Base-by-base conservation (phyloP, 2,329 filamentous ascomycete species). In the Aspergillus melleus region DNA sequence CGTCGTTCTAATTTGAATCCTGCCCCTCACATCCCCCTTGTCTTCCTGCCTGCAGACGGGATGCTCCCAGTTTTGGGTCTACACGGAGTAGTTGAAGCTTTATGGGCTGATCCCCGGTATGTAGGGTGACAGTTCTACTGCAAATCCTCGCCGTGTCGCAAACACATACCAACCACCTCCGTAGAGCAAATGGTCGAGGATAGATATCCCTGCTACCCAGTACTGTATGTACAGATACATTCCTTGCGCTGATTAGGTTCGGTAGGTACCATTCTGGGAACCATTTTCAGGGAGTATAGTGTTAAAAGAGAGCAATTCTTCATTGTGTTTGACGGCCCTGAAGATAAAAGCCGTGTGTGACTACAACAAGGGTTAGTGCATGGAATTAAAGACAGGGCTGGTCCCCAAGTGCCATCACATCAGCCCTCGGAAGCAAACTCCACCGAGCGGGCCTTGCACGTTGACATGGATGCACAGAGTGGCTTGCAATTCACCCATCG, bases 381-480 rank as follows among this genome's bases (percentile, higher is more conserved):
- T 24, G 46, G 19, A n/a, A 42, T 42, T 42, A 42, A 42, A 42
- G 36, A 42, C 36, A 42, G 36, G 36, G 36, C 36, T 42, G 36
- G 36, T 47, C 44, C 44, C 29, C 30, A 52, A 53, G 49, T 58
- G 54, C 47, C 54, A 52, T 53, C 51, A 14, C 52, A 49, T n/a
- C 32, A 52, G 49, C 46, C 42, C 49, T 63, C 59, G 59, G 61
- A 57, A 58, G 26, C 49, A 49, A 50, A 49, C 39, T 42, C 59
- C 57, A 59, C 59, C 49, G 19, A 39, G 58, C 54, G 56, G 55
- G 54, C 52, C 61, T 61, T 50, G 49, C 53, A 57, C 52, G 61
- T 59, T 63, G 61, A 52, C 49, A 49, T 55, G 51, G 51, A 29
- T 22, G n/a, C 19, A 12, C n/a, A 4, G 11, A 49, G 11, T 30